phyloP scores from a whole-genome alignment of 495 filamentous ascomycete species.

The Aspergillus homomorphus region DNA sequence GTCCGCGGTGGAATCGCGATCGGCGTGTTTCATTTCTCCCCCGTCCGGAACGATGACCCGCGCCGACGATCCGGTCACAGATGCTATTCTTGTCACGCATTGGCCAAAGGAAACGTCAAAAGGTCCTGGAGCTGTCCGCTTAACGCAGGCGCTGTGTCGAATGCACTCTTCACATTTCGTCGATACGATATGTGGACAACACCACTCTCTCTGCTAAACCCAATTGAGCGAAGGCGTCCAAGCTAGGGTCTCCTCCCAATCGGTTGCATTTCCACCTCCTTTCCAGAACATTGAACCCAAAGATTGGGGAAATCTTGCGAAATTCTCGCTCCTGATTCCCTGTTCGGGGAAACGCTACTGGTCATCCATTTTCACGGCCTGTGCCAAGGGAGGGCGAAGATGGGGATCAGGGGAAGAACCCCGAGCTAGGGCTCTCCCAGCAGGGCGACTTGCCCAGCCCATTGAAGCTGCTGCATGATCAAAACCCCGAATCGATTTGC shows the following conservation, averaged over 20 bases:
- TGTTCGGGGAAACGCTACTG: background rate
- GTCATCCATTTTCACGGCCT: background rate
- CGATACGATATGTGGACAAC: no score
- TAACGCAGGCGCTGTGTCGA: background rate
- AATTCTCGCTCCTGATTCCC: background rate
- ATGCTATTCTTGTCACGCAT: background rate
- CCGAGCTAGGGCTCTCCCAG: background rate
- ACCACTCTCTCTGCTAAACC: background rate
- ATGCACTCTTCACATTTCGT: background rate
- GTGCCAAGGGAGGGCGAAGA: background rate
- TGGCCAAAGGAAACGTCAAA: no score
- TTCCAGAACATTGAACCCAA: background rate
- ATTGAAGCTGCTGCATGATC: background rate
- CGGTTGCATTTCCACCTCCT: background rate
- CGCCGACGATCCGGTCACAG: background rate
- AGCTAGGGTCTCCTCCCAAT: background rate
- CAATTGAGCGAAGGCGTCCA: background rate
- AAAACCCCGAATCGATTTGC: background rate
- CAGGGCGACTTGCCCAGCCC: background rate
- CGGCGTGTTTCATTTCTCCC: background rate
- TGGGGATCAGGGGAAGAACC: background rate
- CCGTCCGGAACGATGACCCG: constrained; percentile 2
- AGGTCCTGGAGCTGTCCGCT: background rate
- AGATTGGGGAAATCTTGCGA: background rate
- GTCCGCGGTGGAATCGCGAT: background rate